Conservation (phyloP, 2,329 filamentous ascomycete species). For the Tolypocladium paradoxum region DNA sequence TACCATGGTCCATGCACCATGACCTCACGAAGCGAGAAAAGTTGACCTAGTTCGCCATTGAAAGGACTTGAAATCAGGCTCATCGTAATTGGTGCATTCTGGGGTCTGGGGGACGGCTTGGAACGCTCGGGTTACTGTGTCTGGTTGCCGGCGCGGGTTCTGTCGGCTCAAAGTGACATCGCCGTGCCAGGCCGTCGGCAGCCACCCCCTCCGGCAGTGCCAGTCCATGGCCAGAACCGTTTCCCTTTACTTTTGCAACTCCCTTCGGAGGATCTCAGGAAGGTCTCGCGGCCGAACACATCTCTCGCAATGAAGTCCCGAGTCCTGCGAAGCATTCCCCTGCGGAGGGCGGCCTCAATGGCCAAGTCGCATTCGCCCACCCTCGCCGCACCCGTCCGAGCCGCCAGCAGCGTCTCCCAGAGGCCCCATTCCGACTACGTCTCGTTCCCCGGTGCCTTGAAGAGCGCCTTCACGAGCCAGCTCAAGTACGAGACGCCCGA, state of each 20-base stretch:
- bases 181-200: constrained; percentile 4
- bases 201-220: not conserved
- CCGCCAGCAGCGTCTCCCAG: constrained; percentile 42
- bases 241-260: not conserved
- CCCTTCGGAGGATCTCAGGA: not conserved
- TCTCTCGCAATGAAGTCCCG: constrained; percentile 21
- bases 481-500: constrained; percentile 70
- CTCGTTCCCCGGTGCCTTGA: constrained; percentile 88
- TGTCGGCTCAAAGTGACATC: constrained; percentile 20
- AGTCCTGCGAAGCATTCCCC: constrained; percentile 17
- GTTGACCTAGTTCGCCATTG: not conserved
- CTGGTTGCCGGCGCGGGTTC: constrained; percentile 11
- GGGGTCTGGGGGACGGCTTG: not conserved
- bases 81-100: not conserved
- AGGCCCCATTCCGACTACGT: constrained; percentile 44
- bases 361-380: constrained; percentile 10
- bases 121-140: not conserved
- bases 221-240: not conserved
- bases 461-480: constrained; percentile 78
- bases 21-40: too few relatives aligned
- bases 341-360: constrained; percentile 14
- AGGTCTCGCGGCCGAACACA: not conserved
- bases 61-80: not conserved
- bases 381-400: constrained; percentile 17
- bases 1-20: too few relatives aligned